These are phyloP conservation scores for Xanthoconium separans DNA, from an alignment of 1,284 basidiomycete species.

Conservation along the genomic window DNA sequence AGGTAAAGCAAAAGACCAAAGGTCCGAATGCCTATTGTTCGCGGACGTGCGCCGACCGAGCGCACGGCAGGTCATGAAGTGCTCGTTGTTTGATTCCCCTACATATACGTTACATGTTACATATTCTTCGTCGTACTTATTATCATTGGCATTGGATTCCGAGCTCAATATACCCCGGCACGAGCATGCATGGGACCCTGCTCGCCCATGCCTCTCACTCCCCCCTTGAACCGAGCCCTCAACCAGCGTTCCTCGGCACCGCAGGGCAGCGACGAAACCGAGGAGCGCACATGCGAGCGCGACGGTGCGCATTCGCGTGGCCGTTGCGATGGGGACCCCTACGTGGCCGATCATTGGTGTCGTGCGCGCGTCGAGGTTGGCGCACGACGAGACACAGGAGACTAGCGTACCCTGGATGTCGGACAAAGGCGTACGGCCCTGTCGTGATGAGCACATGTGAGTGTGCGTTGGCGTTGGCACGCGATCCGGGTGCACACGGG, in stretches of 20 bases:
- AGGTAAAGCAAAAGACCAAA: constrained; percentile 11
- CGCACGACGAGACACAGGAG: constrained; percentile 9
- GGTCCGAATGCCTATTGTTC: constrained; percentile 21
- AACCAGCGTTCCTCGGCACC: constrained; percentile 20
- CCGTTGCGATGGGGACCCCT: too few species aligned
- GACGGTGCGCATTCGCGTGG: background rate
- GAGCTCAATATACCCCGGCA: constrained; percentile 24
- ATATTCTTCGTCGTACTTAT: too few species aligned
- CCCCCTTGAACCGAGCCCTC: constrained; percentile 12
- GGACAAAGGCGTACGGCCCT: constrained; percentile 29
- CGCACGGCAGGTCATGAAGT: constrained; percentile 14
- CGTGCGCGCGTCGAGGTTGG: constrained; percentile 5
- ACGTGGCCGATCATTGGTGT: too few species aligned
- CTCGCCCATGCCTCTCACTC: constrained; percentile 23
- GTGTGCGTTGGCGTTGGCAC: background rate
- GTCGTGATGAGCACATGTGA: constrained; percentile 28
- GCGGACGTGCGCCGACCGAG: constrained; percentile 18
- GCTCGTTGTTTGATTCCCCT: too few species aligned
- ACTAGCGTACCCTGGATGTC: constrained; percentile 35
- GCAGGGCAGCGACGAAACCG: background rate
- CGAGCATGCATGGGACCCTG: constrained; percentile 17
- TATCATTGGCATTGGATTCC: too few species aligned
- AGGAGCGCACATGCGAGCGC: constrained; percentile 9
- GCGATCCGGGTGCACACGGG: constrained; percentile 1
- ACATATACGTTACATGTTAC: too few species aligned